phyloP scores from a whole-genome alignment of 2,329 filamentous ascomycete species.

The Sphaerostilbella broomeana region DNA sequence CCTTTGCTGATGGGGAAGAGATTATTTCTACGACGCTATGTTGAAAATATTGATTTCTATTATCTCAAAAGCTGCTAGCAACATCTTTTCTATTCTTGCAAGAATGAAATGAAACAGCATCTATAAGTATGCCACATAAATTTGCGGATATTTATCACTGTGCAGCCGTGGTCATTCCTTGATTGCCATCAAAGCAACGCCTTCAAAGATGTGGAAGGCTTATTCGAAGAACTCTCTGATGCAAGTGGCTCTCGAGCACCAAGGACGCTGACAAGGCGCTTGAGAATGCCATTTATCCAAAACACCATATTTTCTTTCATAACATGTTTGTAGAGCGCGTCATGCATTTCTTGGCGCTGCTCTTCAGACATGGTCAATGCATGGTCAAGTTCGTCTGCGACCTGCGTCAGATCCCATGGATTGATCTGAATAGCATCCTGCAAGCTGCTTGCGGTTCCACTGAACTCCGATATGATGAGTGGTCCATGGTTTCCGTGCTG shows the following conservation, averaged over 20 bases:
- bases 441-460: conserved; percentile 80
- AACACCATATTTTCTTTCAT: conserved; percentile 1
- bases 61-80: too few species aligned
- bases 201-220: too few species aligned
- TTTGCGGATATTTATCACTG: too few species aligned
- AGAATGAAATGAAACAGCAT: too few species aligned
- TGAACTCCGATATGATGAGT: conserved; percentile 94
- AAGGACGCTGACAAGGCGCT: background rate
- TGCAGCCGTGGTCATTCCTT: too few species aligned
- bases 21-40: too few species aligned
- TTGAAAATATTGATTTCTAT: too few species aligned
- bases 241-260: conserved; percentile 26
- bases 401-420: conserved; percentile 81
- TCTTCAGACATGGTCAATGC: conserved; percentile 69
- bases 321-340: conserved; percentile 30
- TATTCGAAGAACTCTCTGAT: too few species aligned
- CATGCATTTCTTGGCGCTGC: conserved; percentile 60
- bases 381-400: conserved; percentile 73
- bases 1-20: too few species aligned
- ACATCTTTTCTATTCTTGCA: too few species aligned
- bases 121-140: too few species aligned
- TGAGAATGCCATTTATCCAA: conserved; percentile 4
- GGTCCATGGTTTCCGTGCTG: conserved; percentile 82
- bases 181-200: too few species aligned
- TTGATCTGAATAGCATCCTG: conserved; percentile 88